phyloP scores from a whole-genome alignment of 352 stramenopile genomes.

The Phytophthora brassicae region DNA sequence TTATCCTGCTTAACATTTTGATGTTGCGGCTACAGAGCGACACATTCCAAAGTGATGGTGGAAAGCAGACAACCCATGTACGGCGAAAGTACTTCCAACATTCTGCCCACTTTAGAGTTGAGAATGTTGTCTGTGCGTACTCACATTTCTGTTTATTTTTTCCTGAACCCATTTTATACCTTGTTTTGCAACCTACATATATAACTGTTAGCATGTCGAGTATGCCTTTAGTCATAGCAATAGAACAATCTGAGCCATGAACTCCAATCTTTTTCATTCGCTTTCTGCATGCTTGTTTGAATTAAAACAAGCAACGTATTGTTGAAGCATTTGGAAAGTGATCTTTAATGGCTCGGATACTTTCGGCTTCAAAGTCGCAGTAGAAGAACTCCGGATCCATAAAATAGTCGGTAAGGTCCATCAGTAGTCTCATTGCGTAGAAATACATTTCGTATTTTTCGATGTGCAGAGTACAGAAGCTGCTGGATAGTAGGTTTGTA shows the following conservation, averaged over 20 bases:
- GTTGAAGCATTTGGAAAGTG: not conserved
- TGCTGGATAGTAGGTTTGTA: not conserved
- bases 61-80: conserved; percentile 15
- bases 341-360: not conserved
- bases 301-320: conserved; percentile 10
- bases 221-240: not conserved
- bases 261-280: conserved; percentile 8
- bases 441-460: conserved; percentile 7
- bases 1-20: conserved; percentile 11
- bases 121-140: not conserved
- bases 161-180: not conserved
- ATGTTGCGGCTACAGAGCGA: not conserved
- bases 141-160: not conserved
- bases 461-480: conserved; percentile 4
- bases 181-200: conserved; percentile 4
- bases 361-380: conserved; percentile 12
- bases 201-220: conserved; percentile 7
- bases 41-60: conserved; percentile 1
- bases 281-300: conserved; percentile 1
- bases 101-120: not conserved
- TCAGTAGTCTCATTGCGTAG: not conserved
- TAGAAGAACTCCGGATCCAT: conserved; percentile 7
- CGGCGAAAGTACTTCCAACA: conserved; percentile 20
- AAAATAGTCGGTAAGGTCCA: not conserved
- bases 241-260: not conserved